phyloP scores from a whole-genome alignment of 176 grass and related monocot genomes.

The Secale cereale region DNA sequence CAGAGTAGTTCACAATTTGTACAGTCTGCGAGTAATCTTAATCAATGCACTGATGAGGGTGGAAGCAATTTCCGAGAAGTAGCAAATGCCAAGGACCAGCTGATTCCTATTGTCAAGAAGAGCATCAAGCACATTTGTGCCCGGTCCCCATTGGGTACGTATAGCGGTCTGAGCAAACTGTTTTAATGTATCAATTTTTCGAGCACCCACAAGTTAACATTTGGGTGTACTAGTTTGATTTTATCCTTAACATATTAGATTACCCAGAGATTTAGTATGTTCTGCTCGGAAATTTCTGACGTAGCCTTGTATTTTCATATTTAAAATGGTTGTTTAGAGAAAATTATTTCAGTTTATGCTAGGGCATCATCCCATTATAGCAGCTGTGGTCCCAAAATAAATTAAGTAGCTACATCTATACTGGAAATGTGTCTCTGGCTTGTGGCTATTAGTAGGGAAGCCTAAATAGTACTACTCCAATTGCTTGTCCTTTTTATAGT shows the following conservation, averaged over 20 bases:
- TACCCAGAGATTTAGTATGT: neutral
- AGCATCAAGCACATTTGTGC: slow-evolving; percentile 49
- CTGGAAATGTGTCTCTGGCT: neutral
- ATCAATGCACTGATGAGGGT: slow-evolving; percentile 21
- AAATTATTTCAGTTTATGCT: neutral
- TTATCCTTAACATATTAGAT: neutral
- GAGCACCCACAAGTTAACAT: neutral
- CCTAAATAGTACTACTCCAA: neutral
- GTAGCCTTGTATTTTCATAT: neutral
- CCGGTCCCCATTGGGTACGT: slow-evolving; percentile 53
- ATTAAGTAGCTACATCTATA: neutral
- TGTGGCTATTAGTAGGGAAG: neutral
- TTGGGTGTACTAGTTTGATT: neutral
- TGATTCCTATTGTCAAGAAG: slow-evolving; percentile 52
- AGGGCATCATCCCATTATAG: neutral
- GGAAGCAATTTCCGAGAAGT: slow-evolving; percentile 40
- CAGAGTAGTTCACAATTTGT: slow-evolving; percentile 30
- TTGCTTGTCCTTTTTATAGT: neutral
- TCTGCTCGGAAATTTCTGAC: neutral
- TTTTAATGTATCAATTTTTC: neutral
- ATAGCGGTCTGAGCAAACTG: neutral
- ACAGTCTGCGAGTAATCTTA: slow-evolving; percentile 21
- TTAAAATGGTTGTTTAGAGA: neutral
- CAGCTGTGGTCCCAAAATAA: neutral
- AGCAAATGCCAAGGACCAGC: slow-evolving; percentile 52